Percentiles rank a stretch among this genome's conserved stretches.
These are phyloP conservation scores for Anthoceros angustus DNA, from an alignment of 225 moss, liverwort and hornwort species.

Conservation along the genomic window DNA sequence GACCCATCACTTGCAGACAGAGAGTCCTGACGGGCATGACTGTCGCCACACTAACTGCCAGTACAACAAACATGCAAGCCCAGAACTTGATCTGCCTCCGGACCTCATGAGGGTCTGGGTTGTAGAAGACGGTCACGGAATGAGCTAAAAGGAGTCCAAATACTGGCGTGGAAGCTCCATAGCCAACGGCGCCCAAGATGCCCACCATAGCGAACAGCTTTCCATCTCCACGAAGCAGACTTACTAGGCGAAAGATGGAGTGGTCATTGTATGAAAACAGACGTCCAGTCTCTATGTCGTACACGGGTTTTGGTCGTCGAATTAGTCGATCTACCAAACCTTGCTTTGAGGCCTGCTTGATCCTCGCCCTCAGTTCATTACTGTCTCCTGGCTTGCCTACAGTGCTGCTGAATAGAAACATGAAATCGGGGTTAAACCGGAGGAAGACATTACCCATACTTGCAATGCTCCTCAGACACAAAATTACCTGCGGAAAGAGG, in stretches of 20 bases:
- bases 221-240: constrained; percentile 42
- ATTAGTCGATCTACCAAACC: background rate
- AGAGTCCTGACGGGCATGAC: constrained; percentile 5
- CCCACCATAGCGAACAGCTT: constrained; percentile 31
- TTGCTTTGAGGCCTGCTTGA: background rate
- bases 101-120: constrained; percentile 30
- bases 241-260: constrained; percentile 42
- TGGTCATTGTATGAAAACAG: constrained; percentile 12
- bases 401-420: too few species aligned
- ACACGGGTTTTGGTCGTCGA: constrained; percentile 10
- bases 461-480: constrained; percentile 17
- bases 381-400: background rate
- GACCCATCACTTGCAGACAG: background rate
- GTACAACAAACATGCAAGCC: constrained; percentile 59
- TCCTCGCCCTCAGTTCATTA: background rate
- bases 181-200: constrained; percentile 25
- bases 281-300: constrained; percentile 18
- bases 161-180: constrained; percentile 42
- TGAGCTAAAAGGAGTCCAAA: constrained; percentile 62
- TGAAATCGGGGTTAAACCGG: too few species aligned
- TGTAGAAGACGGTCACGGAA: constrained; percentile 36
- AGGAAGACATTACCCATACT: too few species aligned
- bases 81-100: constrained; percentile 52
- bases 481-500: constrained; percentile 1
- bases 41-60: constrained; percentile 29